Percentiles rank a stretch among this genome's conserved stretches.
These are phyloP conservation scores for Rosa chinensis DNA, from an alignment of 306 rosid genomes.

Conservation along the genomic window DNA sequence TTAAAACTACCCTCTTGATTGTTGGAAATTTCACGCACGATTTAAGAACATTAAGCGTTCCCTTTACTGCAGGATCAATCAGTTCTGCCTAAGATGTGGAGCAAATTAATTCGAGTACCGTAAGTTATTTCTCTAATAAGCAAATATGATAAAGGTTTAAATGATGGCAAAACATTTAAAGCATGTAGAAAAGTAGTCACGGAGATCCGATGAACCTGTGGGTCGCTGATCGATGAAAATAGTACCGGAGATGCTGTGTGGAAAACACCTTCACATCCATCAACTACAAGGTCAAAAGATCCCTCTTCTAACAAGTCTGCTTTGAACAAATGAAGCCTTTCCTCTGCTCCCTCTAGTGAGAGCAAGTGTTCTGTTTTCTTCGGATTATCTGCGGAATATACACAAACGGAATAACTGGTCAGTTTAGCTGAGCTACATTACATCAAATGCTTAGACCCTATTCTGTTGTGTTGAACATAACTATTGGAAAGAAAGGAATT, in stretches of 20 bases:
- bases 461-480: background rate
- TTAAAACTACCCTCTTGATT: slow-evolving; percentile 30
- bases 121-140: background rate
- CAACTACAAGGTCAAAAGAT: slow-evolving; percentile 40
- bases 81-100: slow-evolving; percentile 19
- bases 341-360: slow-evolving; percentile 44
- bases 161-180: background rate
- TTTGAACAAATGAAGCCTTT: slow-evolving; percentile 23
- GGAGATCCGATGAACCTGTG: slow-evolving; percentile 33
- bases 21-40: slow-evolving; percentile 25
- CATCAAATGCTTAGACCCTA: background rate
- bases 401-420: background rate
- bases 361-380: slow-evolving; percentile 45
- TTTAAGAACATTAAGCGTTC: slow-evolving; percentile 33
- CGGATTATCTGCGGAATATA: slow-evolving; percentile 33
- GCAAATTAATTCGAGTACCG: background rate
- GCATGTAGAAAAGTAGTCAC: background rate
- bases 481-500: background rate
- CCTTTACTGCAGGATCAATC: slow-evolving; percentile 34
- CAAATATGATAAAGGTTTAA: background rate
- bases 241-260: slow-evolving; percentile 50
- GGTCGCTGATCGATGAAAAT: slow-evolving; percentile 7
- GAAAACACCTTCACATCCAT: slow-evolving; percentile 54
- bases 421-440: background rate
- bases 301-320: slow-evolving; percentile 53